A percentile compares a stretch with the other conserved stretches of the same genome.
phyloP scores from a whole-genome alignment of 176 grass and related monocot genomes.

The Thalia dealbata region DNA sequence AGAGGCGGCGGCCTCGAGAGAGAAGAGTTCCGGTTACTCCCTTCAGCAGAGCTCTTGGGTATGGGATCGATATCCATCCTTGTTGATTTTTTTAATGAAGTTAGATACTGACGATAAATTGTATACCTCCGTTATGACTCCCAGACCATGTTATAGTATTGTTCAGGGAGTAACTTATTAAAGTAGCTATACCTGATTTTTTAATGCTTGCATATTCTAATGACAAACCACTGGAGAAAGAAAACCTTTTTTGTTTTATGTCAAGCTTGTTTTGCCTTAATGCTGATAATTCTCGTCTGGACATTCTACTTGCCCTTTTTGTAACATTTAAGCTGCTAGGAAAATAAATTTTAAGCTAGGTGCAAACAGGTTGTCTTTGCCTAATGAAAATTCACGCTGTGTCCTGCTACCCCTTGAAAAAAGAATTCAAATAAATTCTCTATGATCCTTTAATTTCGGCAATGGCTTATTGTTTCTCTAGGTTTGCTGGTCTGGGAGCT shows the following conservation, averaged over 20 bases:
- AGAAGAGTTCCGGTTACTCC: conserved; percentile 79
- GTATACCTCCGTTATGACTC: no score
- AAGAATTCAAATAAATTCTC: background rate
- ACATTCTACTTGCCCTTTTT: no score
- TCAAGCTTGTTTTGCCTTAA: background rate
- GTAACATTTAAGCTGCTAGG: no score
- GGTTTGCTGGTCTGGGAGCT: conserved; percentile 82
- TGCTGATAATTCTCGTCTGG: background rate
- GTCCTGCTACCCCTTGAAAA: no score
- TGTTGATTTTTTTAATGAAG: no score
- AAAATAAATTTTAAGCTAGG: no score
- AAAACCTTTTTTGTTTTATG: background rate
- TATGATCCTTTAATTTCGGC: background rate
- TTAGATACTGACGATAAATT: no score
- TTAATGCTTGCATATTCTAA: background rate
- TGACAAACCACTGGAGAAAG: background rate
- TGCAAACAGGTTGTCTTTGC: no score
- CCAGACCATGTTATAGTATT: background rate
- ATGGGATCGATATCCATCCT: conserved; percentile 8
- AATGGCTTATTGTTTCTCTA: conserved; percentile 15
- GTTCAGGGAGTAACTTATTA: background rate
- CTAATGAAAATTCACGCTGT: no score
- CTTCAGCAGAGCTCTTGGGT: conserved; percentile 87
- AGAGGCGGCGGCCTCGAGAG: conserved; percentile 53
- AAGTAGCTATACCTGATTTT: background rate